Evolutionary conservation across 148 eudicot genomes (phyloP), one percentile per base, ranked within the genome.

Genomic region (Diospyros kaki): DNA sequence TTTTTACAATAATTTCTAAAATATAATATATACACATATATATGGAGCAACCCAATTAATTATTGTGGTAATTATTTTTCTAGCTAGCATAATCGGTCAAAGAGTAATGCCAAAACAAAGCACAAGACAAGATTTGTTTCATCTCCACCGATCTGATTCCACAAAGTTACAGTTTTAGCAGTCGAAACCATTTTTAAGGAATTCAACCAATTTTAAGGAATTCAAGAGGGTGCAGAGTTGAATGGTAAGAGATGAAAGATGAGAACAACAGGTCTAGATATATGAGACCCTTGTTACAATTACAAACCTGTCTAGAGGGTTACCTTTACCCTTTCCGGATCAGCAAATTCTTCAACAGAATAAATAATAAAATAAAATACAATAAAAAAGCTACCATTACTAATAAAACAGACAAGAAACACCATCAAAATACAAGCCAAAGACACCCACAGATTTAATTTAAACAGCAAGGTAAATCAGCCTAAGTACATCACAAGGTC

Each of bases 401-500:
- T 83, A 53, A 48, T 28, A 55, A 68, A 60, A 38, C 78, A 60
- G 77, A 77, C 71, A 80, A 76, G 54, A 77, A 51, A 68, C 64
- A 53, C 75, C 52, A 69, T 45, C 39, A 76, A 70, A 78, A 77
- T 70, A 84, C 88, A 87, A 86, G 79, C 85, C 63, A 79, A 77
- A 79, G 79, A 80, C 84, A 85, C 81, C 89, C 72, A 79, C 39
- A 68, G 73, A 83, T 80, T 76, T 77, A 74, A 80, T 73, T 69
- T 80, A 60, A 75, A 58, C 68, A 14, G 54, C 17, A 28, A 28
- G 28, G 28, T 28, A 28, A 55, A 15, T 50, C 39, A 54, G 50
- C 66, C 78, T 83, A 86, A 83, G 80, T 85, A 83, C 86, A 87
- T 75, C 92, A 89, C 88, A 86, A 89, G 71, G 73, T 68, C 89